phyloP scores from a whole-genome alignment of 75 land plant genomes.

The Pinus taeda region DNA sequence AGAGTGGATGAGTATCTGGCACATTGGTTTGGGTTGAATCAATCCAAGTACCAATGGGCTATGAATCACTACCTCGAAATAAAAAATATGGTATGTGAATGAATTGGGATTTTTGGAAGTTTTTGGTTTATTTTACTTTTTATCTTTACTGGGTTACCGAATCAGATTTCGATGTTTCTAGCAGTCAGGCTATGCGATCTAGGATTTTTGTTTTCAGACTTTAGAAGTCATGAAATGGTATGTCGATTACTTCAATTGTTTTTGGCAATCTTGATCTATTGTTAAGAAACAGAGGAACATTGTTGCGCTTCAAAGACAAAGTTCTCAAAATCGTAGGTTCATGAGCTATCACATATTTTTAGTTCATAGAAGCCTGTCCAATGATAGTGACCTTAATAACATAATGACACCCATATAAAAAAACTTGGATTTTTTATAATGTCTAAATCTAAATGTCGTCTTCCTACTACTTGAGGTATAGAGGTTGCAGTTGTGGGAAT shows the following conservation, averaged over 20 bases:
- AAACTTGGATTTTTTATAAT: too few relatives aligned
- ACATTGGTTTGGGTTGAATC: constrained; percentile 29
- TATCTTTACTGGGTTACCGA: too few relatives aligned
- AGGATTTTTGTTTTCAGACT: background rate
- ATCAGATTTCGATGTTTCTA: background rate
- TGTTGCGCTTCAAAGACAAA: background rate
- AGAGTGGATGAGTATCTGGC: constrained; percentile 21
- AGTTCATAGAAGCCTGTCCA: too few relatives aligned
- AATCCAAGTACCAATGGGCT: constrained; percentile 32
- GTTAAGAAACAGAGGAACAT: background rate
- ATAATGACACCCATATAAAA: too few relatives aligned
- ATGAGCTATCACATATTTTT: background rate
- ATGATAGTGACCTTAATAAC: background rate
- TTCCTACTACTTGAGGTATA: too few relatives aligned
- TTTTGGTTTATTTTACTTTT: background rate
- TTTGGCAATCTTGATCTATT: background rate
- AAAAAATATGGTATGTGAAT: constrained; percentile 13
- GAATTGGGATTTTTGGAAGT: background rate
- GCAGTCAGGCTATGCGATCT: background rate
- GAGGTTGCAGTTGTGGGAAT: too few relatives aligned
- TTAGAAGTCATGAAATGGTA: background rate
- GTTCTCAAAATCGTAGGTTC: background rate
- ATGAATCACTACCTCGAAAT: constrained; percentile 21
- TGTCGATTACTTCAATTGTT: background rate
- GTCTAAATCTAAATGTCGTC: too few relatives aligned